These are phyloP conservation scores for Aquilaria yunnanensis DNA, from an alignment of 345 rosid genomes.

Conservation along the genomic window DNA sequence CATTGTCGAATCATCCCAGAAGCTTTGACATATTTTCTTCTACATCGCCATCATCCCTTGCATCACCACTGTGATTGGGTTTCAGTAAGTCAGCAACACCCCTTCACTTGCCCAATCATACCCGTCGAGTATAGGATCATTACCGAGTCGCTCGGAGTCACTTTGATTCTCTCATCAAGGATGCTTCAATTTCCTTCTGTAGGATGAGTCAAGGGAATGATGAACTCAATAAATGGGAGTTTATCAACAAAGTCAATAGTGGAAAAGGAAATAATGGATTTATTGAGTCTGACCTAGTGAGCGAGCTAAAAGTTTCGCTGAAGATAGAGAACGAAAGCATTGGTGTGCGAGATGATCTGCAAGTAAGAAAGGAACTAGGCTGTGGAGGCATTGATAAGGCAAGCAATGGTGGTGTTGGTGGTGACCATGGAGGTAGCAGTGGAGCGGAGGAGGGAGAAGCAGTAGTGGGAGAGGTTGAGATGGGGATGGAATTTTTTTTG, in stretches of 20 bases:
- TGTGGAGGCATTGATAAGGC: slow-evolving; percentile 36
- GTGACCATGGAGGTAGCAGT: slow-evolving; percentile 19
- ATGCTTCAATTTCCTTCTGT: not conserved
- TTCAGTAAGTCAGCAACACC: too few relatives aligned
- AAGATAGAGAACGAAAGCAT: slow-evolving; percentile 46
- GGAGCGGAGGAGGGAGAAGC: slow-evolving; percentile 39
- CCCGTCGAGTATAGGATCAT: too few relatives aligned
- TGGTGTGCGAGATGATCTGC: slow-evolving; percentile 28
- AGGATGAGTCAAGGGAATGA: slow-evolving; percentile 28
- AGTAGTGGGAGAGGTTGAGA: too few relatives aligned
- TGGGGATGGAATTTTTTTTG: too few relatives aligned
- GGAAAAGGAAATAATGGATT: slow-evolving; percentile 69
- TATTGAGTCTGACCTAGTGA: slow-evolving; percentile 46
- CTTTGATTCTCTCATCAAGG: not conserved
- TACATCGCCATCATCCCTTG: slow-evolving; percentile 37
- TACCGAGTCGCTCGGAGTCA: too few relatives aligned
- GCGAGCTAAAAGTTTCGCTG: slow-evolving; percentile 29
- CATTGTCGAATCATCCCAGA: too few relatives aligned
- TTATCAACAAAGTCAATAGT: slow-evolving; percentile 39
- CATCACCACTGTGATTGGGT: slow-evolving; percentile 17
- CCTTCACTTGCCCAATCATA: too few relatives aligned
- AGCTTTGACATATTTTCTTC: slow-evolving; percentile 9
- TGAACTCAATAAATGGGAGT: slow-evolving; percentile 46
- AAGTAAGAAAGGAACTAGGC: slow-evolving; percentile 38
- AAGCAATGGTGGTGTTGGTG: slow-evolving; percentile 18